These are phyloP conservation scores for Cercophora sp. DNA, from an alignment of 495 filamentous ascomycete species.

Conservation along the genomic window DNA sequence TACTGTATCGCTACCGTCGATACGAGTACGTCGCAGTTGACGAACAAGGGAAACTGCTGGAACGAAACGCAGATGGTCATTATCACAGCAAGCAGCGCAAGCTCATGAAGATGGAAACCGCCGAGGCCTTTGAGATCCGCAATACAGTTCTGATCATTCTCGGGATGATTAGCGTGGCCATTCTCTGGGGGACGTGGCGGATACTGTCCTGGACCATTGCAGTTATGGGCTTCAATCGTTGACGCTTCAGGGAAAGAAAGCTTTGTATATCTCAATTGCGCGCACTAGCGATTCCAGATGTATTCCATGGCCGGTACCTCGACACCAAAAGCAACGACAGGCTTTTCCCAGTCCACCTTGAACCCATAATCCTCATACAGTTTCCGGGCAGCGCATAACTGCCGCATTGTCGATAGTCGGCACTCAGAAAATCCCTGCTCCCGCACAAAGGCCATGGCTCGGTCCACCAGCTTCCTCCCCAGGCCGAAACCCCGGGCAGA, in stretches of 20 bases:
- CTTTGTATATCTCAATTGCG: too few species aligned
- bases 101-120: constrained; percentile 47
- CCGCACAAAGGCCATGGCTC: constrained; percentile 29
- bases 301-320: constrained; percentile 16
- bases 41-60: background rate
- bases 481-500: constrained; percentile 19
- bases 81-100: constrained; percentile 51
- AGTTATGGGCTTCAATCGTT: too few species aligned
- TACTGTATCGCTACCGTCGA: constrained; percentile 32
- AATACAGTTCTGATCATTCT: constrained; percentile 35
- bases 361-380: constrained; percentile 29
- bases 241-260: background rate
- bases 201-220: constrained; percentile 16
- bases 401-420: constrained; percentile 20
- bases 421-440: constrained; percentile 23
- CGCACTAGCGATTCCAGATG: constrained; percentile 15
- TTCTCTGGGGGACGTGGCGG: constrained; percentile 29
- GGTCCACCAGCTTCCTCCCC: constrained; percentile 24
- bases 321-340: constrained; percentile 8
- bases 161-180: constrained; percentile 20
- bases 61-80: constrained; percentile 26
- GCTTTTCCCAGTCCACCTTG: constrained; percentile 5
- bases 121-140: constrained; percentile 48
- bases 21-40: constrained; percentile 24
- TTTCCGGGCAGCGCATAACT: constrained; percentile 17